Percentiles rank a stretch among this genome's conserved stretches.
Evolutionary conservation across 331 rosid genomes (phyloP).

Genomic region (Pyrus hybrid): DNA sequence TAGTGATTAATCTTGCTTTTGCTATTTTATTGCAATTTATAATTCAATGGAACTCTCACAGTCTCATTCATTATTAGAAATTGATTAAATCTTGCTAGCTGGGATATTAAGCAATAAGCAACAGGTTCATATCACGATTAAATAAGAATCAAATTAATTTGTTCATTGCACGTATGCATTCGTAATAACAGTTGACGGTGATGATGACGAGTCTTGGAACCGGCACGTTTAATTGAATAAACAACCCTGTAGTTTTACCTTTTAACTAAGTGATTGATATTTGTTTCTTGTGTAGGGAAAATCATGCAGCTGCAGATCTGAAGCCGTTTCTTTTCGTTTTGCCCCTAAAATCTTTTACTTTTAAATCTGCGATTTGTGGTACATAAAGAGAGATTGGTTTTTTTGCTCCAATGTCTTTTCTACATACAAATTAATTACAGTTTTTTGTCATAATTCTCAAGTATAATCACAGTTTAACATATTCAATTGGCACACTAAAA

Average conservation of each 20-base stretch:
- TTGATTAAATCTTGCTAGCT: background rate
- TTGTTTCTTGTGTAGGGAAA: background rate
- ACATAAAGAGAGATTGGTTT: background rate
- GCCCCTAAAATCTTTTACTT: background rate
- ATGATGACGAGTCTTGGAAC: background rate
- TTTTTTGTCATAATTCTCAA: too few relatives aligned
- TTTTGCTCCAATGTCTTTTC: too few relatives aligned
- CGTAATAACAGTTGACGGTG: background rate
- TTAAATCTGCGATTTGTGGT: background rate
- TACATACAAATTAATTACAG: too few relatives aligned
- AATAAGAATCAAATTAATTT: background rate
- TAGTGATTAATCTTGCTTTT: background rate
- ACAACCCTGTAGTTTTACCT: background rate
- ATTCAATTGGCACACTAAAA: too few relatives aligned
- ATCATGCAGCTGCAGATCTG: background rate
- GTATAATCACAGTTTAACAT: too few relatives aligned
- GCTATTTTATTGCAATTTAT: background rate
- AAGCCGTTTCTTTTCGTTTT: background rate
- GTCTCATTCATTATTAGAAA: background rate
- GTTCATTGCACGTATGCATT: background rate
- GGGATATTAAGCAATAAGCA: background rate
- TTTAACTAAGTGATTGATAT: background rate
- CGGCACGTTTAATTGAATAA: background rate
- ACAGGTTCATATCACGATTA: background rate
- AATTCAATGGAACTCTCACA: background rate